Conservation (phyloP, 2,329 filamentous ascomycete species). For the Epichloe glyceriae region DNA sequence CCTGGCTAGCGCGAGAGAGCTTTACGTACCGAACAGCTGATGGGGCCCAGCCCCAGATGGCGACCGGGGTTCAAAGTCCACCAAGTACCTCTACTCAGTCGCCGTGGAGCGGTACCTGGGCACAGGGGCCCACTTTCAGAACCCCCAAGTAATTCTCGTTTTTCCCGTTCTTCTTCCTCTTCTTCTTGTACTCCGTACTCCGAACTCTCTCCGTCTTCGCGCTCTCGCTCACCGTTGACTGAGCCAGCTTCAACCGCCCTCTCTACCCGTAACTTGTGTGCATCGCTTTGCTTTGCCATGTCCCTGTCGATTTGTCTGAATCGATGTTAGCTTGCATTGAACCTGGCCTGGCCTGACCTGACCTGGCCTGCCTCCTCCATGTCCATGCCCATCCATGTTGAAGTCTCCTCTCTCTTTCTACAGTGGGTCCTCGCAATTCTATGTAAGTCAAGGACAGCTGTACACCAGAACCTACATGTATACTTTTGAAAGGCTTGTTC, state of each 20-base stretch:
- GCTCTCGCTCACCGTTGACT: background rate
- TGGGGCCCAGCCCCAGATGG: background rate
- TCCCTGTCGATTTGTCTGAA: slow-evolving; percentile 10
- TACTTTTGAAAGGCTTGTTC: too few relatives aligned
- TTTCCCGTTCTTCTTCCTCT: background rate
- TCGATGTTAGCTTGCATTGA: background rate
- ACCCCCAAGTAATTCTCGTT: background rate
- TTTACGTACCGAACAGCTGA: background rate
- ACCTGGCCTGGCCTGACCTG: slow-evolving; percentile 2
- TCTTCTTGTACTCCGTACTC: background rate
- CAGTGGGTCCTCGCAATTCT: too few relatives aligned
- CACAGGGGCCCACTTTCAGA: background rate
- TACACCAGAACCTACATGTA: too few relatives aligned
- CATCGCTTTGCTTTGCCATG: slow-evolving; percentile 3
- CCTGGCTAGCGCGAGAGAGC: too few relatives aligned
- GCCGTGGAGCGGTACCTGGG: background rate
- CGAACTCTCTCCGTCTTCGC: too few relatives aligned
- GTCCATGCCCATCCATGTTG: background rate
- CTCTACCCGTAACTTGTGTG: too few relatives aligned
- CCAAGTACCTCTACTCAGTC: slow-evolving; percentile 3
- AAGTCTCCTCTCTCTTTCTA: too few relatives aligned
- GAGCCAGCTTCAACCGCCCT: background rate
- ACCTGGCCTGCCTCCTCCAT: slow-evolving; percentile 3
- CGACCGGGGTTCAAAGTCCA: background rate
- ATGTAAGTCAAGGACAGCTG: too few relatives aligned